Conservation (phyloP, 75 land plant genomes). For the Isoetes taiwanensis region DNA sequence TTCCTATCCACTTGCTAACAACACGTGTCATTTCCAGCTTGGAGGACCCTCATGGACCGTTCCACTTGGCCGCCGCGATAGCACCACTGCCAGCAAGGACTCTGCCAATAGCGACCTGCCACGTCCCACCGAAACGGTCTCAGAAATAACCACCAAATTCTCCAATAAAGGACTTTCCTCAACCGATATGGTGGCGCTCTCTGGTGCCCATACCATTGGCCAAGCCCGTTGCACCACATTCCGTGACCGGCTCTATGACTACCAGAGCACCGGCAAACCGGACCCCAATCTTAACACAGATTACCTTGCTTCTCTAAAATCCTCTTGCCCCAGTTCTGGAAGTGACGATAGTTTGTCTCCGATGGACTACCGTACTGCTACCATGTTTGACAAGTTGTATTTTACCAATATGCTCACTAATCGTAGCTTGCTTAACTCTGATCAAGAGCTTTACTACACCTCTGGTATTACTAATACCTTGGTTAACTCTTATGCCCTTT, state of each 20-base stretch:
- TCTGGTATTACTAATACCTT: too few relatives aligned
- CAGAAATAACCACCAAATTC: slow-evolving; percentile 10
- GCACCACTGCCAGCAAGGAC: slow-evolving; percentile 21
- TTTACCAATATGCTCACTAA: too few relatives aligned
- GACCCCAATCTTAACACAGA: slow-evolving; percentile 27
- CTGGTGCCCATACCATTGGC: slow-evolving; percentile 48
- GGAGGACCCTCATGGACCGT: slow-evolving; percentile 37
- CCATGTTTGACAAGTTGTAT: too few relatives aligned
- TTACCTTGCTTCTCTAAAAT: slow-evolving; percentile 11
- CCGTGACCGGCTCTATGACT: slow-evolving; percentile 25
- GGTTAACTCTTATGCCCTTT: too few relatives aligned
- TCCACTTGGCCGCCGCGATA: slow-evolving; percentile 31
- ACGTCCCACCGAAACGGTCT: slow-evolving; percentile 8
- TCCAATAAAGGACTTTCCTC: slow-evolving; percentile 19
- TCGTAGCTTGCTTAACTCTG: too few relatives aligned
- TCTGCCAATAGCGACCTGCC: slow-evolving; percentile 33
- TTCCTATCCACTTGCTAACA: too few relatives aligned
- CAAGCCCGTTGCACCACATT: slow-evolving; percentile 23
- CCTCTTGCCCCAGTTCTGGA: slow-evolving; percentile 17
- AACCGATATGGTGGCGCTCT: slow-evolving; percentile 25
- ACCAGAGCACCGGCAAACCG: slow-evolving; percentile 32
- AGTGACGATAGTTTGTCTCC: slow-evolving; percentile 26
- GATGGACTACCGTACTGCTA: too few relatives aligned
- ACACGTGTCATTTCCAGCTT: too few relatives aligned
- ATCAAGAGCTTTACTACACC: too few relatives aligned